Evolutionary conservation across 1,139 yeast genomes (phyloP), one percentile per base, ranked within the genome.

Genomic region (Yamadazyma diospyri): DNA sequence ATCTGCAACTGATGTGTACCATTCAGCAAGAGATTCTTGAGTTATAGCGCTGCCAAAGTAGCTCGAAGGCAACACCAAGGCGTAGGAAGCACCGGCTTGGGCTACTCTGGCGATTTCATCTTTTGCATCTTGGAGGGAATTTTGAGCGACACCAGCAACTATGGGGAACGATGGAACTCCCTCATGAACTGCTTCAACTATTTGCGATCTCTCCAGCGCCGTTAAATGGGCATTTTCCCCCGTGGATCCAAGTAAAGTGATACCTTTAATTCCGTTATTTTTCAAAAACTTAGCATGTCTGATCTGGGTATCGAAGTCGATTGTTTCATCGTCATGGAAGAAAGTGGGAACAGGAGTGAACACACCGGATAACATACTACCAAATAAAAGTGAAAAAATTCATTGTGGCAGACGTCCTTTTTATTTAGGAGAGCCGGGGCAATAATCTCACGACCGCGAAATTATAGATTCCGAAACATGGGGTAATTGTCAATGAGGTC

Each of bases 201-300:
- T 40, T 15, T 49, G 43, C 14, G 49, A 44, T 38, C 77, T 57
- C 48, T 72, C 78, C 14, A 51, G 42, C 35, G 61, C 53, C 16
- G 73, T 59, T 45, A 72, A 53, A 46, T 67, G 72, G 29, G 65
- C 59, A 39, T 68, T 61, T 47, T 72, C 78, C 23, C 78, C 78
- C 23, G 64, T 61, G 4, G 67, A 59, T 2, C 70, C 70, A 27
- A 59, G 47, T 14, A 61, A 49, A 4, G 64, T 57, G 16, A 62
- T 39, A 3, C 70, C 70, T 8, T 43, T 40, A 27, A 64, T 55
- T 4, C 69, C 68, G 32, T 49, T 51, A 1, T 47, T 39, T 16
- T 55, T 37, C 23, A 64, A 46, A 38, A 51, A 52, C 34, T 58
- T 49, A 17, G 69, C 65, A 36, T 64, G 70, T n/a, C 42, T 46